Evolutionary conservation across 306 rosid species (phyloP).

Genomic region (Casuarina equisetifolia): DNA sequence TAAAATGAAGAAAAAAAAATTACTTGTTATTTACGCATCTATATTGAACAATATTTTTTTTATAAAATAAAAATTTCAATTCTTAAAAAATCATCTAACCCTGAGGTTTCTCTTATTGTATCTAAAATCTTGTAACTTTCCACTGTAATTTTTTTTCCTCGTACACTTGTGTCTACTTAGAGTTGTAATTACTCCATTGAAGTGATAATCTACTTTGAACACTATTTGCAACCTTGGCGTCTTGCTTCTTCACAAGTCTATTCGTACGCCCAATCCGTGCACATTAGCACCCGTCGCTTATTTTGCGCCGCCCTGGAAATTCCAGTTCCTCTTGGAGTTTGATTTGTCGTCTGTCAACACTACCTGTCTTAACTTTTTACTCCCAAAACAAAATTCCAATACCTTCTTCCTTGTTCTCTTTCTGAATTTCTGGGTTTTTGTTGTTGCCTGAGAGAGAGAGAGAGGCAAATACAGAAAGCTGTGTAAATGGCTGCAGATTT

Average conservation of each 20-base stretch:
- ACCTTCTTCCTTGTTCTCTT: constrained; percentile 3
- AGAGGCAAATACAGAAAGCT: constrained; percentile 1
- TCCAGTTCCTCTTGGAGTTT: neutral
- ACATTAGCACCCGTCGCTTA: neutral
- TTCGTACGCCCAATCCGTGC: neutral
- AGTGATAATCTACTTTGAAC: too few relatives aligned
- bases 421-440: constrained; percentile 11
- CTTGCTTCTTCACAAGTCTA: neutral
- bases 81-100: too few relatives aligned
- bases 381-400: neutral
- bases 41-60: too few relatives aligned
- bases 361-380: neutral
- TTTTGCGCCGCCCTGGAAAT: neutral
- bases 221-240: neutral
- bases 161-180: too few relatives aligned
- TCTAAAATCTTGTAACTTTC: too few relatives aligned
- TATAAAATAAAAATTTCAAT: too few relatives aligned
- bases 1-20: too few relatives aligned
- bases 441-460: constrained; percentile 8
- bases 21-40: too few relatives aligned
- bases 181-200: too few relatives aligned
- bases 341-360: neutral
- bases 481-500: constrained; percentile 40
- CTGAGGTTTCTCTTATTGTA: too few relatives aligned
- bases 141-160: too few relatives aligned